phyloP scores from a whole-genome alignment of 257 asterid genomes.

The Cruciata laevipes region DNA sequence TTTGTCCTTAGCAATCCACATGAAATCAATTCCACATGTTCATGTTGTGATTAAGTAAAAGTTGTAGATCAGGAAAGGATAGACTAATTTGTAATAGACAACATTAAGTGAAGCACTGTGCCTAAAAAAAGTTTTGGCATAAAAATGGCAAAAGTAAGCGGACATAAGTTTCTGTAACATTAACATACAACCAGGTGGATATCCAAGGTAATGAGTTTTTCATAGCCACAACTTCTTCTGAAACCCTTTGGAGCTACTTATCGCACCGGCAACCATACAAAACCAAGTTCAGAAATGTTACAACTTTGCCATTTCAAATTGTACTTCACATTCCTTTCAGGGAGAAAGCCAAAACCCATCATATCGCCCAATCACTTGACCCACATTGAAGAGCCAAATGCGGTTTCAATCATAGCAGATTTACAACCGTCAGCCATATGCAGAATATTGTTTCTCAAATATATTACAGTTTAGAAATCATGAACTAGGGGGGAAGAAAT shows the following conservation, averaged over 20 bases:
- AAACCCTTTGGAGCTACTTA: not conserved
- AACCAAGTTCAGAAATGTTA: conserved; percentile 12
- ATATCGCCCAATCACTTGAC: conserved; percentile 44
- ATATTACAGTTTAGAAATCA: conserved; percentile 34
- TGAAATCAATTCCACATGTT: no score
- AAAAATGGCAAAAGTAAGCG: not conserved
- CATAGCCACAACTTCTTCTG: not conserved
- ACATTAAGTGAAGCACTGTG: no score
- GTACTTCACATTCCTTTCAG: conserved; percentile 21
- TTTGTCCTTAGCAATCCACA: no score
- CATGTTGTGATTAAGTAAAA: no score
- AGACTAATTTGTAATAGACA: no score
- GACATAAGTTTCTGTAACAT: not conserved
- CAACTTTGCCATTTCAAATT: conserved; percentile 18
- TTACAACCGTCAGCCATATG: conserved; percentile 15
- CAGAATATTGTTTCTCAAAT: conserved; percentile 41
- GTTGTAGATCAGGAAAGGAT: no score
- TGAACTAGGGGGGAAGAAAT: conserved; percentile 50
- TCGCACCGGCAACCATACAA: conserved; percentile 11
- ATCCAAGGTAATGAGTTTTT: conserved; percentile 6
- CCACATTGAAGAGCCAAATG: conserved; percentile 29
- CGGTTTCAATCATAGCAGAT: conserved; percentile 25
- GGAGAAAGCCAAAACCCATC: conserved; percentile 36
- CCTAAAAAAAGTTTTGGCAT: not conserved
- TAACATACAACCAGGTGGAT: not conserved